Conservation (phyloP, 1,139 yeast genomes). For the Debaryomyces psychrophilus region DNA sequence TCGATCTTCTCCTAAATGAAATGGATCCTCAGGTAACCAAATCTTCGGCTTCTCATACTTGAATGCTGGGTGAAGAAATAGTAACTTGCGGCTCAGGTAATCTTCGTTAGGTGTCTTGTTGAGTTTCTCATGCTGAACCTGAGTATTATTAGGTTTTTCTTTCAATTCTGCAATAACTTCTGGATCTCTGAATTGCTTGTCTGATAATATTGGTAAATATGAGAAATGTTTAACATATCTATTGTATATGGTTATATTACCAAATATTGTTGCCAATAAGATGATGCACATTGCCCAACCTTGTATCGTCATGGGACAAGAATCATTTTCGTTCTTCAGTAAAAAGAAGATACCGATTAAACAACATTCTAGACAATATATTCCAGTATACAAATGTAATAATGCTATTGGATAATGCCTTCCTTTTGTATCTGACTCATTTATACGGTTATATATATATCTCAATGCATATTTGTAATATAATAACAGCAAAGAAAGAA, state of each 20-base stretch:
- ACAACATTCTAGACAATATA: slow-evolving; percentile 79
- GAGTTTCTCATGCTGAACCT: background rate
- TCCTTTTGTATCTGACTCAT: slow-evolving; percentile 69
- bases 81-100: slow-evolving; percentile 25
- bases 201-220: slow-evolving; percentile 32
- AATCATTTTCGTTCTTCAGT: slow-evolving; percentile 49
- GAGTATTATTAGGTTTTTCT: background rate
- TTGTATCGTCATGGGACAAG: slow-evolving; percentile 36
- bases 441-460: slow-evolving; percentile 51
- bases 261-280: slow-evolving; percentile 39
- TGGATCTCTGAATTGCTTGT: slow-evolving; percentile 16
- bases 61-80: slow-evolving; percentile 39
- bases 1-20: slow-evolving; percentile 17
- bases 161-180: slow-evolving; percentile 7
- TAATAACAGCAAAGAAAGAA: slow-evolving; percentile 58
- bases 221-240: slow-evolving; percentile 33
- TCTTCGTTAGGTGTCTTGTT: slow-evolving; percentile 10
- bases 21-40: slow-evolving; percentile 39
- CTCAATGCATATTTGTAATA: slow-evolving; percentile 73
- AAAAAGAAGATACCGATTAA: slow-evolving; percentile 73
- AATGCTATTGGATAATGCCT: slow-evolving; percentile 72
- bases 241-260: slow-evolving; percentile 35
- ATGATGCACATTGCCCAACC: slow-evolving; percentile 52
- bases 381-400: slow-evolving; percentile 73
- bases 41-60: slow-evolving; percentile 36